Evolutionary conservation across 495 filamentous ascomycete genomes (phyloP).

Genomic region (Penicillium coprophilum): DNA sequence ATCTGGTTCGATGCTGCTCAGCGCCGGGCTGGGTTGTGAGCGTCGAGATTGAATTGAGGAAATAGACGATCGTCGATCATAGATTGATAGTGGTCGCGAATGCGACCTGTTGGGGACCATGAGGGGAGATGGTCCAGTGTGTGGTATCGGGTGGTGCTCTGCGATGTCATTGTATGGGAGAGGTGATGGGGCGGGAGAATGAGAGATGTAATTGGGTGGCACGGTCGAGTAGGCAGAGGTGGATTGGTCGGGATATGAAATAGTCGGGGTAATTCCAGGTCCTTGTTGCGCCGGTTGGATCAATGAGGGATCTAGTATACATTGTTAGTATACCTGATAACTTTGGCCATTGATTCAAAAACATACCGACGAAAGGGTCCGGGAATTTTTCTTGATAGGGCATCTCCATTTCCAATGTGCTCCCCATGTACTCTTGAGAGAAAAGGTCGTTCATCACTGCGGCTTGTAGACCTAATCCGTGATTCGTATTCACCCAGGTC

Average conservation of each 20-base stretch:
- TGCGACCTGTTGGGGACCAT: constrained; percentile 34
- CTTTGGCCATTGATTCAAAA: not conserved
- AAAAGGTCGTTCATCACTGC: constrained; percentile 65
- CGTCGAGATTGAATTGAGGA: constrained; percentile 56
- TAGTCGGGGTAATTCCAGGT: constrained; percentile 31
- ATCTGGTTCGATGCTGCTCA: constrained; percentile 53
- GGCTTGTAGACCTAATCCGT: constrained; percentile 65
- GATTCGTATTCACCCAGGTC: constrained; percentile 59
- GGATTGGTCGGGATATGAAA: constrained; percentile 37
- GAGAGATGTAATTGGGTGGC: constrained; percentile 31
- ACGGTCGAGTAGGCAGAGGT: constrained; percentile 25
- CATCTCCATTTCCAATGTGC: constrained; percentile 35
- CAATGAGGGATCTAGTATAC: constrained; percentile 55
- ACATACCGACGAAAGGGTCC: constrained; percentile 81
- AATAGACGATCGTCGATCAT: constrained; percentile 53
- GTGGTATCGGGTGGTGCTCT: constrained; percentile 29
- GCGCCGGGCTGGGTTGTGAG: constrained; percentile 55
- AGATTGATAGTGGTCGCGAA: constrained; percentile 39
- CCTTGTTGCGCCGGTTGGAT: constrained; percentile 48
- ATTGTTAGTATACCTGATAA: constrained; percentile 9
- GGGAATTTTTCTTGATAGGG: constrained; percentile 58
- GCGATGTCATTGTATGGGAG: constrained; percentile 30
- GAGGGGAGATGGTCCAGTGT: constrained; percentile 38
- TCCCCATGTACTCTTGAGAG: constrained; percentile 45
- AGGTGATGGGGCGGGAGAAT: constrained; percentile 39